Conservation (phyloP, 2,329 filamentous ascomycete genomes). For the Microcyclosporella mali region DNA sequence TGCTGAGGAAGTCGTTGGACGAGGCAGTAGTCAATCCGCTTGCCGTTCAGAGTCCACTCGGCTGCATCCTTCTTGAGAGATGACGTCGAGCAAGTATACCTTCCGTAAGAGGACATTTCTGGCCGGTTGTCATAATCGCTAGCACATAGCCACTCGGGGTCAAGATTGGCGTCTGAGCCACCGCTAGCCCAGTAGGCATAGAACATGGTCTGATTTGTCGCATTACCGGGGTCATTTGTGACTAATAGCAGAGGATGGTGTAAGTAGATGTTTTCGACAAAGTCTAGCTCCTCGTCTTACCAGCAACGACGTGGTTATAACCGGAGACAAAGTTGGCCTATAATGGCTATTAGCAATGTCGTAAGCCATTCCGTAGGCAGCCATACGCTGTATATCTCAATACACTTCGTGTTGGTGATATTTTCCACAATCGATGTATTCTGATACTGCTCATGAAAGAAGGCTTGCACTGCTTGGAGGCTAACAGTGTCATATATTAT, state of each 20-base stretch:
- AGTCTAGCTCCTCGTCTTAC: no score
- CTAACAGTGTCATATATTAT: no score
- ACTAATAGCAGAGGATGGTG: no score
- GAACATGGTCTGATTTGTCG: conserved; percentile 11
- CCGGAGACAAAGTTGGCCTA: conserved; percentile 8
- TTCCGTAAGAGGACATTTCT: no score
- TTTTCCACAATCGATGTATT: conserved; percentile 6
- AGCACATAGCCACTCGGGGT: conserved; percentile 1
- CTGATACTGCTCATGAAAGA: conserved; percentile 2
- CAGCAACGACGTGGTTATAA: conserved; percentile 8
- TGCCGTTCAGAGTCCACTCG: conserved; percentile 9
- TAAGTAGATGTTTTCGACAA: no score
- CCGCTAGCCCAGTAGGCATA: background rate
- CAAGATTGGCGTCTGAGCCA: background rate
- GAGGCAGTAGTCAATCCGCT: conserved; percentile 17
- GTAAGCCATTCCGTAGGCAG: conserved; percentile 12
- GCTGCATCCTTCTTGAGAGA: conserved; percentile 3
- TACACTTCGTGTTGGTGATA: conserved; percentile 6
- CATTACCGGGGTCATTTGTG: conserved; percentile 7
- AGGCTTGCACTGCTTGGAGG: conserved; percentile 1
- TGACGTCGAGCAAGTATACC: conserved; percentile 1
- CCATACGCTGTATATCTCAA: no score
- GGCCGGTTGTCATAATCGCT: background rate
- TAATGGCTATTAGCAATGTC: no score
- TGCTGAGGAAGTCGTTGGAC: conserved; percentile 2